Evolutionary conservation across 352 stramenopile genomes (phyloP).

Genomic region (Pythium angustatum): DNA sequence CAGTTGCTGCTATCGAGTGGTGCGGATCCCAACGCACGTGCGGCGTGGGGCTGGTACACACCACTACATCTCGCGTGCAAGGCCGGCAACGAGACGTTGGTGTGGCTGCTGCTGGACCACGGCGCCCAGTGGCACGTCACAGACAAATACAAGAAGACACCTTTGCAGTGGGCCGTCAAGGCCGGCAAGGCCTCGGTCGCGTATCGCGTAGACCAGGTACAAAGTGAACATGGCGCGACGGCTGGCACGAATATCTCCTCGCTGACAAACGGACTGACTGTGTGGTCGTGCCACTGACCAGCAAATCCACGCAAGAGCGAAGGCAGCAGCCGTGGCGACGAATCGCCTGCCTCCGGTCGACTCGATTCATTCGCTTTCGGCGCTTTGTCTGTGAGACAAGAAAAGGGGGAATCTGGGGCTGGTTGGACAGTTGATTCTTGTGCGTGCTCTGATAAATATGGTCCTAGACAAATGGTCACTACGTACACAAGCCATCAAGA

Average conservation of each 20-base stretch:
- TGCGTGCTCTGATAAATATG: slow-evolving; percentile 23
- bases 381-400: slow-evolving; percentile 4
- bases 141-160: slow-evolving; percentile 73
- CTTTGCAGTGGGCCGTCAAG: slow-evolving; percentile 68
- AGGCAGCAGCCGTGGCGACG: slow-evolving; percentile 1
- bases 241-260: too few relatives aligned
- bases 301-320: slow-evolving; percentile 55
- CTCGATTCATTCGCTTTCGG: slow-evolving; percentile 6
- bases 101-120: slow-evolving; percentile 62
- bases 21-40: slow-evolving; percentile 52
- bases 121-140: slow-evolving; percentile 53
- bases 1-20: slow-evolving; percentile 49
- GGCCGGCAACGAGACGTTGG: slow-evolving; percentile 54
- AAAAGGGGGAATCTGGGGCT: background rate
- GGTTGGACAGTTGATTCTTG: background rate
- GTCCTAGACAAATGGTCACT: slow-evolving; percentile 6
- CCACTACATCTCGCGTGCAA: slow-evolving; percentile 80
- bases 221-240: too few relatives aligned
- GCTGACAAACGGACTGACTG: too few relatives aligned
- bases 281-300: too few relatives aligned
- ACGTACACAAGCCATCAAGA: slow-evolving; percentile 1
- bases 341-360: background rate
- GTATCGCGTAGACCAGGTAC: slow-evolving; percentile 74
- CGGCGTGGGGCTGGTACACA: slow-evolving; percentile 80
- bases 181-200: slow-evolving; percentile 68